Percentiles rank a stretch among this genome's conserved stretches.
These are phyloP conservation scores for Trifolium subterraneum DNA, from an alignment of 306 rosid genomes.

Conservation along the genomic window DNA sequence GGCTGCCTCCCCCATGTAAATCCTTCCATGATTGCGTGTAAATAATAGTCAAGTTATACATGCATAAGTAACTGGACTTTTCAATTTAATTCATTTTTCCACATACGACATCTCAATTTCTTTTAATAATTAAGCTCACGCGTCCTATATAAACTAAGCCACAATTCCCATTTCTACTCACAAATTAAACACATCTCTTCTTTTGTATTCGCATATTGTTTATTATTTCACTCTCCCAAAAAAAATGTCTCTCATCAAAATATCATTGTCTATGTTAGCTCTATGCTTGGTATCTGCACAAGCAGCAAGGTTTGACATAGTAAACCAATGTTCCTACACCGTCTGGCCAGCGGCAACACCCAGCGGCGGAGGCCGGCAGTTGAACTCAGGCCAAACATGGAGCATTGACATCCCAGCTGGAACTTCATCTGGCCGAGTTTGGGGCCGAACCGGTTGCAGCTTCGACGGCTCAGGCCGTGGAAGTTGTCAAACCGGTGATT, in stretches of 20 bases:
- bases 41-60: no score
- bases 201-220: neutral
- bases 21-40: no score
- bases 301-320: slow-evolving; percentile 52
- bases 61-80: neutral
- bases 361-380: slow-evolving; percentile 48
- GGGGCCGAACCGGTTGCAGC: slow-evolving; percentile 74
- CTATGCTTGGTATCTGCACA: neutral
- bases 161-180: neutral
- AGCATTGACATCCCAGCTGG: slow-evolving; percentile 37
- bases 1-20: no score
- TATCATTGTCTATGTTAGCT: neutral
- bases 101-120: neutral
- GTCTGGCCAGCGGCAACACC: slow-evolving; percentile 63
- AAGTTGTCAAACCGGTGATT: slow-evolving; percentile 64
- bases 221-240: neutral
- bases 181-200: neutral
- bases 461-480: slow-evolving; percentile 55
- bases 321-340: slow-evolving; percentile 52
- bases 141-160: neutral
- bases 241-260: neutral
- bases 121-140: neutral
- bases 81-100: neutral
- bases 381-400: slow-evolving; percentile 45
- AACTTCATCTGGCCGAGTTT: slow-evolving; percentile 48